A percentile compares a stretch with the other conserved stretches of the same genome.
phyloP scores from a whole-genome alignment of 305 asterid species.

The Fraxinus xanthoxyloides region DNA sequence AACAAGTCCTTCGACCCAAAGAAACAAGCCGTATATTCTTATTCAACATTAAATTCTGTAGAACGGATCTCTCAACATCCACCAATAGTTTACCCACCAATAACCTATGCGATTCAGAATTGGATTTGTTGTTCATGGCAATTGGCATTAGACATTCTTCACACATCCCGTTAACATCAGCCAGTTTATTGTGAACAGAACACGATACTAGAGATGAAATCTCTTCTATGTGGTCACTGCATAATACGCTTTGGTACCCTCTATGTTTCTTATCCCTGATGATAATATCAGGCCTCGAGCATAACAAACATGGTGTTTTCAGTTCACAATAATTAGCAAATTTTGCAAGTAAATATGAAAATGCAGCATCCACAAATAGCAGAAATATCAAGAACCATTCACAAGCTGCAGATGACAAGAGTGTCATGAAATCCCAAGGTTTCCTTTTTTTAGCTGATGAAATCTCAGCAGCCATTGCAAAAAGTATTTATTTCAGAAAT shows the following conservation, averaged over 20 bases:
- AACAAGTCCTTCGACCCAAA: conserved; percentile 48
- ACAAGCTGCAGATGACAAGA: conserved; percentile 72
- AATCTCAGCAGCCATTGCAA: conserved; percentile 49
- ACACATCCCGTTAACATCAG: conserved; percentile 60
- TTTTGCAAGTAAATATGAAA: conserved; percentile 49
- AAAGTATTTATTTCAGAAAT: conserved; percentile 16
- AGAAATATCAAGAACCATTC: conserved; percentile 82
- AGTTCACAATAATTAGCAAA: conserved; percentile 63
- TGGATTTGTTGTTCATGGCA: conserved; percentile 34
- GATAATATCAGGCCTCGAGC: conserved; percentile 57
- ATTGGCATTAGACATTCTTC: conserved; percentile 65
- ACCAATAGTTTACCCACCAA: conserved; percentile 52
- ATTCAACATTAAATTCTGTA: conserved; percentile 37
- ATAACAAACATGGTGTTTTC: conserved; percentile 63
- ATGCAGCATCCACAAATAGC: conserved; percentile 59
- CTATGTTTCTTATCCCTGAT: conserved; percentile 43
- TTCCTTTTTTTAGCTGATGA: conserved; percentile 40
- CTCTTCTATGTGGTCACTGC: conserved; percentile 65
- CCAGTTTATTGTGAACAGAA: conserved; percentile 50
- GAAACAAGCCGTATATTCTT: conserved; percentile 39
- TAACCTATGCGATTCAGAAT: conserved; percentile 41
- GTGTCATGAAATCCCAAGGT: conserved; percentile 41
- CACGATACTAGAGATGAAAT: conserved; percentile 62
- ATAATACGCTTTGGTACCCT: conserved; percentile 43
- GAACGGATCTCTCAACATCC: conserved; percentile 40